Evolutionary conservation across 1,284 basidiomycete species (phyloP).

Genomic region (Leccinum fuscescens): DNA sequence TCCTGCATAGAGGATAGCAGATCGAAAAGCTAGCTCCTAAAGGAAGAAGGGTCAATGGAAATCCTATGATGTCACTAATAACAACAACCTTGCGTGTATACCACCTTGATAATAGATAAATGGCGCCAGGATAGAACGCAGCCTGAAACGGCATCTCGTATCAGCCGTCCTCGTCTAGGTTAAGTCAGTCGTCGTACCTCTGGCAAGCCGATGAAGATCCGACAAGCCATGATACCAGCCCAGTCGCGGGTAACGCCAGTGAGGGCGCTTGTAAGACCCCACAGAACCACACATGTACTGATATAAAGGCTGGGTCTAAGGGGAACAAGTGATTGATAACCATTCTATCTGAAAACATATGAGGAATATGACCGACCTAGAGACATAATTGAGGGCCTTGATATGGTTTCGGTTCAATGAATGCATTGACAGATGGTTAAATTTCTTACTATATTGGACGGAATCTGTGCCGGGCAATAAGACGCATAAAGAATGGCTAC

Average conservation of each 20-base stretch:
- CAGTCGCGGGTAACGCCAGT: not conserved
- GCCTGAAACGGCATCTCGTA: constrained; percentile 40
- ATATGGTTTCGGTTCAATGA: not conserved
- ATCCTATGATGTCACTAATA: constrained; percentile 32
- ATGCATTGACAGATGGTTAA: not conserved
- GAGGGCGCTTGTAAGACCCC: not conserved
- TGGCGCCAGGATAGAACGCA: constrained; percentile 64
- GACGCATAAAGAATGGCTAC: not conserved
- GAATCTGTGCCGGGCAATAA: constrained; percentile 1
- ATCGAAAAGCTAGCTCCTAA: constrained; percentile 65
- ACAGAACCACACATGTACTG: not conserved
- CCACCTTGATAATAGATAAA: constrained; percentile 63
- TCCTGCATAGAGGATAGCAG: constrained; percentile 68
- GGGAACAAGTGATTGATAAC: not conserved
- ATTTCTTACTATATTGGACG: constrained; percentile 1
- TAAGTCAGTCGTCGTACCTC: not conserved
- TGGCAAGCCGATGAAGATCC: not conserved
- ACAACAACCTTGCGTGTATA: constrained; percentile 56
- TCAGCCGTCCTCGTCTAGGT: not conserved
- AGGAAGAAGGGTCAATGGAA: constrained; percentile 40
- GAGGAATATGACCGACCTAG: not conserved
- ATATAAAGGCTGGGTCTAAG: not conserved
- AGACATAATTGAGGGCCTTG: constrained; percentile 1
- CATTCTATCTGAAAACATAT: not conserved
- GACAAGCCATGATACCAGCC: constrained; percentile 1